Conservation (phyloP, 495 filamentous ascomycete species). For the Daldinia caldariorum region DNA sequence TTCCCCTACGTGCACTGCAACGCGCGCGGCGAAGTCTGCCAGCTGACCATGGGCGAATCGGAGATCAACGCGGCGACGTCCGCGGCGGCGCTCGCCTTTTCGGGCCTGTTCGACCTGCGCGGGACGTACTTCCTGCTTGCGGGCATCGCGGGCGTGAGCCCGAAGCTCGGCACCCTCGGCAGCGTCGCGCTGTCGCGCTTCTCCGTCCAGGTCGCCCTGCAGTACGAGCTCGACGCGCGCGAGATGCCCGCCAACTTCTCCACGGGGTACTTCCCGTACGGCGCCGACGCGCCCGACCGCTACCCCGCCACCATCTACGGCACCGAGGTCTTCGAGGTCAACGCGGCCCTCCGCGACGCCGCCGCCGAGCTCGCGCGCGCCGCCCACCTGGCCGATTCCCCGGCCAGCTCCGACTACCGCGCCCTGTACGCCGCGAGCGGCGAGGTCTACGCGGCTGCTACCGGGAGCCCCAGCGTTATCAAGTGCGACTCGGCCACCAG, state of each 20-base stretch:
- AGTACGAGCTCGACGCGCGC: constrained; percentile 78
- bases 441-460: not conserved
- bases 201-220: constrained; percentile 75
- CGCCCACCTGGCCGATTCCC: not conserved
- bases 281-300: not conserved
- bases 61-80: constrained; percentile 1
- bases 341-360: not conserved
- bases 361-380: not conserved
- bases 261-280: constrained; percentile 69
- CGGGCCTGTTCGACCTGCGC: not conserved
- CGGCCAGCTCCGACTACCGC: not conserved
- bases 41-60: not conserved
- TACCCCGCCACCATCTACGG: not conserved
- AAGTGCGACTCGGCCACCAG: constrained; percentile 70
- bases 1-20: constrained; percentile 1
- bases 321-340: constrained; percentile 1
- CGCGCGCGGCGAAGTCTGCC: not conserved
- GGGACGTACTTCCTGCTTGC: constrained; percentile 58
- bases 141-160: constrained; percentile 78
- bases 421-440: not conserved
- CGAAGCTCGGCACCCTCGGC: constrained; percentile 68
- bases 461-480: not conserved
- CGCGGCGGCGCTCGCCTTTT: not conserved
- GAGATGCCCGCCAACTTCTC: constrained; percentile 72
- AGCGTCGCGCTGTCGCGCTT: constrained; percentile 73